Base-by-base conservation (phyloP, 345 rosid species). In the Gossypium raimondii region DNA sequence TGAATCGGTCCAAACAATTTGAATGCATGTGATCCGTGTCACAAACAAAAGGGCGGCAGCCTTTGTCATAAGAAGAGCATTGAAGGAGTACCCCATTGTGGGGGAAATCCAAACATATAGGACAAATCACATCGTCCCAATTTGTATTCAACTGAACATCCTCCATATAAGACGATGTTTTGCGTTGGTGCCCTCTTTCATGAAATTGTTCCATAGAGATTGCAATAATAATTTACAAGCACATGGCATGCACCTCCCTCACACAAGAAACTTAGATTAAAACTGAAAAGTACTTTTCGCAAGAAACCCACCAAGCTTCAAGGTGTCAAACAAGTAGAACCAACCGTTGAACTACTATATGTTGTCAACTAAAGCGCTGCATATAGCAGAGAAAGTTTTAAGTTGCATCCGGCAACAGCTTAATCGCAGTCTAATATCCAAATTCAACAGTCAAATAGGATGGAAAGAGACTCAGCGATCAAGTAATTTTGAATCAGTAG, bases 31-130 rank as follows among this genome's bases (percentile, higher is more conserved):
- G 93, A 59, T 90, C 88, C 3, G 99, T 95, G 67, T 90, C 91
- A 50, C 98, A 93, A 58, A 95, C 89, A 75, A 95, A 93, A 29
- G 99, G 85, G 75, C 90, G 87, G 58, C 99, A 93, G 3, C 98
- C 99, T 75, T 90, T 93, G 47, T 75, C 86, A 69, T 83, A 88
- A 76, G 99, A 93, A 0, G 93, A 87, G 77, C 98, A 95, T 18
- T 78, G 92, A 25, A 94, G 98, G 72, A 93, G 96, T 41, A 95
- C 97, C 77, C 90, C 76, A 64, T 93, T 95, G 77, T 93, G 99
- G 72, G 99, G 99, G 77, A 75, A 89, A 78, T 95, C 96, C 80
- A 93, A 87, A 78, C 99, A 95, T 82, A 95, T 93, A 20, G 97
- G 99, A 76, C 98, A 95, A 71, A 62, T 81, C 80, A 91, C 92